These are phyloP conservation scores for Globisporangium alternatum DNA, from an alignment of 352 stramenopile species.

Conservation along the genomic window DNA sequence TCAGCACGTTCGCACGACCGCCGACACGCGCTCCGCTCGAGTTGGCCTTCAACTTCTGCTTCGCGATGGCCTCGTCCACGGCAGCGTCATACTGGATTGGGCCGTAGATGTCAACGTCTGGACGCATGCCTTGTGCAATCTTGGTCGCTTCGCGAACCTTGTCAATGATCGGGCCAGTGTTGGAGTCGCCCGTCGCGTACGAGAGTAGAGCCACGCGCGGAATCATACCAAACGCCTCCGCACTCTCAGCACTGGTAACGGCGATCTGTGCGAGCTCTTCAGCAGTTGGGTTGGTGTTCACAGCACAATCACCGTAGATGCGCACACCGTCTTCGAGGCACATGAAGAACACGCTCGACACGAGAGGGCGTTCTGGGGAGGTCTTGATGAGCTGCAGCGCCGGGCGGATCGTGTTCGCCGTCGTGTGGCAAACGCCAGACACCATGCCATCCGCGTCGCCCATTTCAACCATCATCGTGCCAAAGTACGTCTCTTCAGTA, in stretches of 20 bases:
- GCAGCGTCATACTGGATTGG: conserved; percentile 88
- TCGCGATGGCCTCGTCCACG: conserved; percentile 71
- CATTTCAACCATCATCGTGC: conserved; percentile 83
- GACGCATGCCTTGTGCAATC: conserved; percentile 61
- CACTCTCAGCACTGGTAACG: conserved; percentile 69
- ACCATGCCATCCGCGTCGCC: conserved; percentile 85
- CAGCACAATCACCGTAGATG: conserved; percentile 83
- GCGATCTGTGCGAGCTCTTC: conserved; percentile 80
- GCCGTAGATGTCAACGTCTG: conserved; percentile 80
- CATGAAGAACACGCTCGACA: conserved; percentile 90
- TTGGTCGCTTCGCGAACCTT: conserved; percentile 80
- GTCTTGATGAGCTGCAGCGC: conserved; percentile 89
- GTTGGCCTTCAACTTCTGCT: conserved; percentile 75
- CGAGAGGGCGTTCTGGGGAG: conserved; percentile 49
- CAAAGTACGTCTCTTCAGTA: conserved; percentile 78
- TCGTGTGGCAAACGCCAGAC: conserved; percentile 80
- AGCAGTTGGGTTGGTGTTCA: conserved; percentile 79
- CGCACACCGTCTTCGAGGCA: conserved; percentile 74
- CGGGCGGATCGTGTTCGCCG: conserved; percentile 85
- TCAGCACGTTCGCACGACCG: conserved; percentile 80
- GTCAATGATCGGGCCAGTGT: conserved; percentile 78
- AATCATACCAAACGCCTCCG: conserved; percentile 74
- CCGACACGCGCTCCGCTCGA: conserved; percentile 57
- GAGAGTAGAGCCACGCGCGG: conserved; percentile 81
- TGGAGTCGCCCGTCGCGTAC: conserved; percentile 82